Evolutionary conservation across 805 yeast genomes (phyloP).

Genomic region (Ogataea siamensis): DNA sequence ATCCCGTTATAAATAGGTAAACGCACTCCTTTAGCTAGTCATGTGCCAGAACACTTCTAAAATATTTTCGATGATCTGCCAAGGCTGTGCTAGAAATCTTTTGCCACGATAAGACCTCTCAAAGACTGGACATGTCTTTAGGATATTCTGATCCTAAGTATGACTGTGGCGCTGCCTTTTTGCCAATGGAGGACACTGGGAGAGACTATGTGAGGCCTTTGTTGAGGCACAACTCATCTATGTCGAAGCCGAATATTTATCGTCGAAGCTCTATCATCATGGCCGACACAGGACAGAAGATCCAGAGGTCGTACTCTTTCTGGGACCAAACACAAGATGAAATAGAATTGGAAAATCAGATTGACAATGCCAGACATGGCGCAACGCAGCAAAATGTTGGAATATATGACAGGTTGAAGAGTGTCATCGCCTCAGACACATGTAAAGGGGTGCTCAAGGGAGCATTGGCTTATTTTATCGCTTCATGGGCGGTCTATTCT

Average conservation of each 20-base stretch:
- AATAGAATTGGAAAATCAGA: conserved; percentile 17
- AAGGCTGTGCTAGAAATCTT: conserved; percentile 7
- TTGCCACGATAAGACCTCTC: conserved; percentile 12
- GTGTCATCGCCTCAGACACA: conserved; percentile 5
- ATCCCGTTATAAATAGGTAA: no score
- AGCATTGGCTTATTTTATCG: conserved; percentile 69
- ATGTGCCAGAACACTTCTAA: no score
- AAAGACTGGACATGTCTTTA: conserved; percentile 6
- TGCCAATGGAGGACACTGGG: conserved; percentile 8
- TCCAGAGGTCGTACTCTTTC: conserved; percentile 30
- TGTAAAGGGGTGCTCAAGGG: conserved; percentile 51
- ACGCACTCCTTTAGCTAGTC: no score
- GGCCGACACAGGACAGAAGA: conserved; percentile 43
- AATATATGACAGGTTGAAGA: neutral
- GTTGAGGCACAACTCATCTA: conserved; percentile 15
- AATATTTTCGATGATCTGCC: neutral
- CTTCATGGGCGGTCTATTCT: conserved; percentile 70
- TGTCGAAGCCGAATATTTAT: conserved; percentile 19
- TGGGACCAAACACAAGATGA: conserved; percentile 29
- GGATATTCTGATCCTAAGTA: conserved; percentile 1
- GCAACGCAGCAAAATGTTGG: conserved; percentile 15
- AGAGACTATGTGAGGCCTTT: conserved; percentile 4
- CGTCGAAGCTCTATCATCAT: conserved; percentile 41
- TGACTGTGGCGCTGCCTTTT: conserved; percentile 3
- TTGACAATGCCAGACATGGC: conserved; percentile 8